These are phyloP conservation scores for Kwoniella sp. DNA, from an alignment of 768 basidiomycete genomes.

Conservation along the genomic window DNA sequence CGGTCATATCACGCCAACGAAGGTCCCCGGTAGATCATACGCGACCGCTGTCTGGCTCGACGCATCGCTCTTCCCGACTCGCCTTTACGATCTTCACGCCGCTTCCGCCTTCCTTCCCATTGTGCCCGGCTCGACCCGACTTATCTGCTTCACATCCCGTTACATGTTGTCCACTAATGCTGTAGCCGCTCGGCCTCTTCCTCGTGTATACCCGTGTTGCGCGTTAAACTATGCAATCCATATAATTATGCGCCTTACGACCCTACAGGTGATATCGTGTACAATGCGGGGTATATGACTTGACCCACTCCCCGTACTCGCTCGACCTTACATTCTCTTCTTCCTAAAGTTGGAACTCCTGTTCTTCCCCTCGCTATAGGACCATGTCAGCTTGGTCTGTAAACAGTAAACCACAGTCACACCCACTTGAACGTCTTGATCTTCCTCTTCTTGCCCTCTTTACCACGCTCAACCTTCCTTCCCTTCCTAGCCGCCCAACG, in stretches of 20 bases:
- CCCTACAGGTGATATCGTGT: too few species aligned
- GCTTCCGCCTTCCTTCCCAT: too few species aligned
- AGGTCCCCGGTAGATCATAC: slow-evolving; percentile 33
- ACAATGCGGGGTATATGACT: slow-evolving; percentile 4
- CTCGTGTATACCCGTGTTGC: too few species aligned
- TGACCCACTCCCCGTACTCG: background rate
- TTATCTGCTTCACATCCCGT: too few species aligned
- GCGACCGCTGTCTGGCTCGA: too few species aligned
- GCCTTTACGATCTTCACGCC: too few species aligned
- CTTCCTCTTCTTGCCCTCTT: slow-evolving; percentile 80
- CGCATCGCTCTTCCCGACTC: too few species aligned
- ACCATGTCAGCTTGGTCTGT: background rate
- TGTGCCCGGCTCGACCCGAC: too few species aligned
- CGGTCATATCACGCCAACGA: slow-evolving; percentile 42
- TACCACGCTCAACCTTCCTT: slow-evolving; percentile 69
- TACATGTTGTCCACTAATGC: too few species aligned
- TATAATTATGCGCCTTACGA: too few species aligned
- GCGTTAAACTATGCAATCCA: too few species aligned
- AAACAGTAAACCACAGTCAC: background rate
- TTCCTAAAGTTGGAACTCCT: slow-evolving; percentile 4
- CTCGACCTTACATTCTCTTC: background rate
- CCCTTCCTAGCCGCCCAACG: slow-evolving; percentile 70
- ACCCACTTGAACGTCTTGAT: slow-evolving; percentile 47
- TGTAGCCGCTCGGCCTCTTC: too few species aligned
- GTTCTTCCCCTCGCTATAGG: slow-evolving; percentile 11